These are phyloP conservation scores for Ophiostoma sp. DNA, from an alignment of 2,329 filamentous ascomycete genomes.

Conservation along the genomic window DNA sequence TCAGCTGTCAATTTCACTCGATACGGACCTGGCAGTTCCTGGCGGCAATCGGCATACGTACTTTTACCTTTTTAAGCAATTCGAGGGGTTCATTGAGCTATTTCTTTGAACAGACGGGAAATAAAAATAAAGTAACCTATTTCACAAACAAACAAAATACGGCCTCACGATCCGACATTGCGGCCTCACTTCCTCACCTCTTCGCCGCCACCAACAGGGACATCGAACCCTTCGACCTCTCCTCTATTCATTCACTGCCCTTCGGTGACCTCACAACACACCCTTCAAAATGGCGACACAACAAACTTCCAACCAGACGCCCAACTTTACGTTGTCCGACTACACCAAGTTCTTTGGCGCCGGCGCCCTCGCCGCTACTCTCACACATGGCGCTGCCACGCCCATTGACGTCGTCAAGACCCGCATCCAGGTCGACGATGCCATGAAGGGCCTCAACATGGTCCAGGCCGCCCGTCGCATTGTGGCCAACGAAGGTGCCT, in stretches of 20 bases:
- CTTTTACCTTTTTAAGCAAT: neutral
- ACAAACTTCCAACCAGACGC: slow-evolving; percentile 28
- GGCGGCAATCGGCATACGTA: neutral
- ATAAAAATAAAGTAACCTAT: neutral
- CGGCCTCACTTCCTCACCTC: neutral
- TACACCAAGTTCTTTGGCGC: slow-evolving; percentile 57
- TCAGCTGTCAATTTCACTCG: neutral
- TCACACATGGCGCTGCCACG: slow-evolving; percentile 54
- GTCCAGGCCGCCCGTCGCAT: slow-evolving; percentile 77
- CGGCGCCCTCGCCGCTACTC: slow-evolving; percentile 53
- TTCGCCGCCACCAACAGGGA: neutral
- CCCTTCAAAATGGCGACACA: slow-evolving; percentile 8
- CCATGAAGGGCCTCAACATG: slow-evolving; percentile 81
- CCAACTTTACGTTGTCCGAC: slow-evolving; percentile 46
- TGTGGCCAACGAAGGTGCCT: slow-evolving; percentile 74
- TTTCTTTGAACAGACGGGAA: neutral
- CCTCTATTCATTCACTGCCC: neutral
- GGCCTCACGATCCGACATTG: neutral
- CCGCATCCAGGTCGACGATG: slow-evolving; percentile 84
- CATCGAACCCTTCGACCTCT: neutral
- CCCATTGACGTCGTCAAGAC: slow-evolving; percentile 78
- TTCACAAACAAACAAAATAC: neutral
- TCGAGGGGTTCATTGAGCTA: neutral
- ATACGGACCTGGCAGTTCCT: slow-evolving; percentile 2
- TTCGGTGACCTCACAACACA: neutral